Evolutionary conservation across 495 filamentous ascomycete species (phyloP), one percentile per base, ranked within the genome.

Genomic region (Friedmanniomyces endolithicus): DNA sequence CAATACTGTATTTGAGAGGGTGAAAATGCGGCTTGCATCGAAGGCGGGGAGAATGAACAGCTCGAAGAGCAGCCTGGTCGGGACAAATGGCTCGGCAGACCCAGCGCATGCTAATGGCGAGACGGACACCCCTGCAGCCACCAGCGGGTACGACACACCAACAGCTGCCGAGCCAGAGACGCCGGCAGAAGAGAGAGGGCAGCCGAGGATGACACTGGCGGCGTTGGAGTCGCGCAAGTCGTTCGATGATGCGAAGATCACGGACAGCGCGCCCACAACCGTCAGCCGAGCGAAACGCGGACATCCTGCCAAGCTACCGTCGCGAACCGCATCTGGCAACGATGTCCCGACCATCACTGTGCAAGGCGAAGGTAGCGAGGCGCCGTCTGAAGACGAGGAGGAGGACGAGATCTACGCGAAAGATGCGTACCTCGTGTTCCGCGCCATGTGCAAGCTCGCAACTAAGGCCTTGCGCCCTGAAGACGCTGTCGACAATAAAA

Each of bases 341-440:
- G 63, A 67, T 6, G 45, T 63, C 2, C 67, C 67, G 17, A 56
- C 62, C 4, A 63, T 68, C 33, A 75, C 50, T 67, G 76, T 37
- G 62, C 64, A 56, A 19, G 69, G 72, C 44, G 65, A 65, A 31
- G 76, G 73, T 51, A 78, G 69, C 50, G 74, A 82, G 41, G 59
- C 35, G 0, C 71, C 75, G 4, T 71, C 76, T 0, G 74, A 80
- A 9, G 88, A 95, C 55, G 94, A 96, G 41, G 88, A 92, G 55
- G 89, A 95, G 58, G 94, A 97, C 64, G 94, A 99, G 62, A 85
- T 96, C 6, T 97, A 90, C 64, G 85, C 95, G 53, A 87, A 90
- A 63, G 94, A 99, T 68, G 88, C 94, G 14, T 99, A 95, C 66
- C 74, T 99, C 14, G 89, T 99, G 29, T 95, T 99, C 74, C 79